Evolutionary conservation across 805 yeast species (phyloP), one percentile per base, ranked within the genome.

Genomic region (Yarrowia yakushimensis): DNA sequence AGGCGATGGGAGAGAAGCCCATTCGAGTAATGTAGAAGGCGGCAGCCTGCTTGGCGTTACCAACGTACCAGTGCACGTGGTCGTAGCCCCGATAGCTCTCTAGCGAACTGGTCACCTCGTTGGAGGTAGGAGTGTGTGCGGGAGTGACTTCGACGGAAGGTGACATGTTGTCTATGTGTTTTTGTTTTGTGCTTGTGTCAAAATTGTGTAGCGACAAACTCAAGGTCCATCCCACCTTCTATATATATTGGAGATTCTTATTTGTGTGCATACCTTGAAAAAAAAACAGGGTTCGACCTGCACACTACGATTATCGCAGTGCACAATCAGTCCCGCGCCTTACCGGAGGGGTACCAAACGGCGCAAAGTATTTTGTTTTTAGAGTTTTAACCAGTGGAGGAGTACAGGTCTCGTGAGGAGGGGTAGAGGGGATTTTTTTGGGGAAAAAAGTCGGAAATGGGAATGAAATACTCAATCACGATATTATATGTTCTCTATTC

Each of bases 31-130:
- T 78, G 63, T 85, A 82, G 69, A 79, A 81, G 22, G 73, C 70
- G 0, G 96, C 85, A 46, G 83, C 76, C 65, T 82, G 83, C 64
- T 82, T 84, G 23, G 93, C 88, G 66, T 88, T 87, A n/a, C 89
- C 81, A 12, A 85, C 87, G 65, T 85, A 86, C 78, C 87, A 82
- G 13, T 87, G 85, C 3, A 88, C 78, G 68, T 85, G 86, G 73
- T 82, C 85, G 69, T 85, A 88, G n/a, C 80, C 82, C 22, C 60
- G 63, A 41, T 66, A 70, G 61, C 48, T 55, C 20, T 55, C 61
- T 23, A 55, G 37, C 34, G 61, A 34, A 43, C 13, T 36, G 31
- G 59, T 52, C 23, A 52, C 59, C 59, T 52, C 59, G 18, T 34
- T 12, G 12, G 43, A 52, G 59, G 59, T 52, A 31, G 59, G 59